Evolutionary conservation across 805 yeast genomes (phyloP), one percentile per base, ranked within the genome.

Genomic region (Scheffersomyces ergatensis): DNA sequence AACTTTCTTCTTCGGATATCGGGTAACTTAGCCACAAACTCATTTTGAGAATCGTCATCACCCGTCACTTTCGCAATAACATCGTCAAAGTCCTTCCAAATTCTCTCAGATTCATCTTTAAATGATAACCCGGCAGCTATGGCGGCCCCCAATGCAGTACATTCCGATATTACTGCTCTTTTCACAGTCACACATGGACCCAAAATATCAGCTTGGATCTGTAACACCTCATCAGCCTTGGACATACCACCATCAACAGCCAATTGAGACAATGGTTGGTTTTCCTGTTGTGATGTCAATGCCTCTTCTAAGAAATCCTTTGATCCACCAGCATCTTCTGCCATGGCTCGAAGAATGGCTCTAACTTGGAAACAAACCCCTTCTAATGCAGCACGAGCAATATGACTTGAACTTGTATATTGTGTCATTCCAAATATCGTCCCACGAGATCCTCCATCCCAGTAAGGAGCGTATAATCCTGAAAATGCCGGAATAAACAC

Each of bases 191-290:
- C 86, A 64, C 89, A 80, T 1, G 93, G 92, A 3, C 97, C 97
- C 50, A 89, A 72, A 46, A 90, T 83, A 60, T 90, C 95, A 6
- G 96, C 85, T 66, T 90, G 97, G 48, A 90, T 88, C 69, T 88
- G 96, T 84, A 92, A 85, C 38, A 89, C 92, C 54, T 85, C 92
- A 56, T 84, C 83, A 15, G 96, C 88, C 53, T 85, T 80, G 17
- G 96, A 85, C 93, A 90, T 85, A 50, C 98, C 98, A 40, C 97
- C 98, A 60, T 90, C 98, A 18, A 90, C 96, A 24, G 88, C 83
- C 44, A 85, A 67, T 13, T 72, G 57, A 3, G 79, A 70, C 49
- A 82, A 69, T 33, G 82, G 73, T 44, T 56, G 51, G 25, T 55
- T 45, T 55, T 65, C 63, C 50, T 78, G 62, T 59, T 72, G 75